Percentiles rank a stretch among this genome's conserved stretches.
phyloP scores from a whole-genome alignment of 257 asterid species.

The Solanum neorickii region DNA sequence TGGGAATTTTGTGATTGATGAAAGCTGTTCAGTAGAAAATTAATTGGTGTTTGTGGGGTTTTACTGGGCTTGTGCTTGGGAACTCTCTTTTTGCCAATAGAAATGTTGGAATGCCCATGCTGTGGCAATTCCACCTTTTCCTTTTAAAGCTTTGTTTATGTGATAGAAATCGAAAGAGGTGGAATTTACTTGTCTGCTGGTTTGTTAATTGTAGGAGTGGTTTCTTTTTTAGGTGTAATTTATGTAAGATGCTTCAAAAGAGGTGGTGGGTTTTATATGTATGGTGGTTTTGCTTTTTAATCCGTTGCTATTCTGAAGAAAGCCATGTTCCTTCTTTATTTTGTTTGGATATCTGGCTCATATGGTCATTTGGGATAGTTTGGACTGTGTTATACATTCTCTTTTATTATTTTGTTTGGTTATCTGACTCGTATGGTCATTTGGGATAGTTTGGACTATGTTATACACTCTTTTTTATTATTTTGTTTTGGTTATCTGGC shows the following conservation, averaged over 20 bases:
- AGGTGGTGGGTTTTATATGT: background rate
- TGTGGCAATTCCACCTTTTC: background rate
- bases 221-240: background rate
- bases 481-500: background rate
- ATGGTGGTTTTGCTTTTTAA: background rate
- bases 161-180: background rate
- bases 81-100: background rate
- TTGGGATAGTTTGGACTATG: background rate
- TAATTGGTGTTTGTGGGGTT: background rate
- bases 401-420: background rate
- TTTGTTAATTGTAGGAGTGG: background rate
- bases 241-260: background rate
- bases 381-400: background rate
- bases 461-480: background rate
- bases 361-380: background rate
- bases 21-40: background rate
- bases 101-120: background rate
- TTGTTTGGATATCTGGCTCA: background rate
- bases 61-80: background rate
- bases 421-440: background rate
- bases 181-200: background rate
- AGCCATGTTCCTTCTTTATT: background rate
- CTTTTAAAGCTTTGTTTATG: background rate
- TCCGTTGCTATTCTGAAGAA: background rate
- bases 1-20: background rate